Evolutionary conservation across 805 yeast genomes (phyloP).

Genomic region (Hanseniaspora vineae): DNA sequence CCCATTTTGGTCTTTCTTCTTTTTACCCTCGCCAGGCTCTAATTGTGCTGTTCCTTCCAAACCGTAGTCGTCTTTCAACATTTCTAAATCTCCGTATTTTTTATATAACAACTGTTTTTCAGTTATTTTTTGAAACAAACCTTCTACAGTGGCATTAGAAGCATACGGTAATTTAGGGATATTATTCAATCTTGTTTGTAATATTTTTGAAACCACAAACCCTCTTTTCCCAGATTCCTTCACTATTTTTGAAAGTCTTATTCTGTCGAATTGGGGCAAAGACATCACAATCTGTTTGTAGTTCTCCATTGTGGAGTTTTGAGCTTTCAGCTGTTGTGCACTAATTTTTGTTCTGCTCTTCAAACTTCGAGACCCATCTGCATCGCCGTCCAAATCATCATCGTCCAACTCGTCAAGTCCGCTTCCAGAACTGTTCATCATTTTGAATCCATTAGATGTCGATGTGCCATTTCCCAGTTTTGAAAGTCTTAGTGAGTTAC

Average conservation of each 20-base stretch:
- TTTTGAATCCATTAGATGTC: not conserved
- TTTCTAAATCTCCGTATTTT: conserved; percentile 1
- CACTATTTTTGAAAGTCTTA: conserved; percentile 71
- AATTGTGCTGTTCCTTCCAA: not conserved
- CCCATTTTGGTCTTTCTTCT: conserved; percentile 5
- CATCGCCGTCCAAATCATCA: not conserved
- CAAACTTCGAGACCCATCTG: not conserved
- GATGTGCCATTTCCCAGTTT: conserved; percentile 1
- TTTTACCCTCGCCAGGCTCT: conserved; percentile 2
- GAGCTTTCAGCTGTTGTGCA: conserved; percentile 36
- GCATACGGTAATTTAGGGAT: conserved; percentile 57
- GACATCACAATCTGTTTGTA: conserved; percentile 80
- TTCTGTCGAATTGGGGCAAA: conserved; percentile 70
- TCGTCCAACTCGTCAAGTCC: not conserved
- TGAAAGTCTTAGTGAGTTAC: conserved; percentile 49
- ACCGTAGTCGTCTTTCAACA: conserved; percentile 1
- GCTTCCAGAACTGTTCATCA: not conserved
- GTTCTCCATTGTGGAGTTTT: conserved; percentile 58
- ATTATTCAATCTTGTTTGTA: conserved; percentile 47
- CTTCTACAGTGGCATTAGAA: conserved; percentile 13
- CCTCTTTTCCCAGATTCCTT: conserved; percentile 73
- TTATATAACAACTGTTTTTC: conserved; percentile 13
- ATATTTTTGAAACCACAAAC: conserved; percentile 53
- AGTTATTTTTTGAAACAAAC: conserved; percentile 6
- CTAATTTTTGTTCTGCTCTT: not conserved